Conservation (phyloP, 2,329 filamentous ascomycete species). For the Aspergillus fumigatus region DNA sequence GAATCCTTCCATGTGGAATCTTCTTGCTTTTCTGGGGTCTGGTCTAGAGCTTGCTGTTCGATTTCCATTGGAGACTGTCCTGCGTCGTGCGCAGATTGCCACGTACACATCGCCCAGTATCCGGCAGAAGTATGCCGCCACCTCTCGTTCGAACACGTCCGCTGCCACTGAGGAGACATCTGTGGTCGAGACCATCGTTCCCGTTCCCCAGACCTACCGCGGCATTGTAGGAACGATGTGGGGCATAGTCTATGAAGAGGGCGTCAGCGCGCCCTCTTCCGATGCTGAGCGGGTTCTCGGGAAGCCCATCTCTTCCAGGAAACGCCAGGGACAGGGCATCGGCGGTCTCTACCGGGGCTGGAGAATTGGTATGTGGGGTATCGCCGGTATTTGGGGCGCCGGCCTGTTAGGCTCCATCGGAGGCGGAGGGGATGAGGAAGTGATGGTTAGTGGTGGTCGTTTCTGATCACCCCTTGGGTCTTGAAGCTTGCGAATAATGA, state of each 20-base stretch:
- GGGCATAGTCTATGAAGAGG: conserved; percentile 79
- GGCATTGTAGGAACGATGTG: conserved; percentile 93
- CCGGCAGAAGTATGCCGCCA: conserved; percentile 28
- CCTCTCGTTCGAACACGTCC: conserved; percentile 12
- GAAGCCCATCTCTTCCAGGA: conserved; percentile 35
- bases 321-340: conserved; percentile 51
- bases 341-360: conserved; percentile 55
- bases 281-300: conserved; percentile 41
- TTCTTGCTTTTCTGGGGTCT: conserved; percentile 77
- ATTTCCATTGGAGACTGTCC: conserved; percentile 84
- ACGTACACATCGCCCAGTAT: conserved; percentile 58
- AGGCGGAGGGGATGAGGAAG: conserved; percentile 34
- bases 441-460: conserved; percentile 27
- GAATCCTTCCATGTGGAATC: conserved; percentile 74
- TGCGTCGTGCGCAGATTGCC: conserved; percentile 80
- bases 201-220: conserved; percentile 68
- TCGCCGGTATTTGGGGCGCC: conserved; percentile 53
- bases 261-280: conserved; percentile 44
- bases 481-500: not conserved
- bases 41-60: conserved; percentile 78
- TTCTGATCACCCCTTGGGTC: conserved; percentile 18
- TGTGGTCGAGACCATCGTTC: conserved; percentile 68
- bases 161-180: conserved; percentile 13
- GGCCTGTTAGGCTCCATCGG: conserved; percentile 39
- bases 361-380: conserved; percentile 53